phyloP scores from a whole-genome alignment of 169 alveolate genomes.

The Babesia sp. region DNA sequence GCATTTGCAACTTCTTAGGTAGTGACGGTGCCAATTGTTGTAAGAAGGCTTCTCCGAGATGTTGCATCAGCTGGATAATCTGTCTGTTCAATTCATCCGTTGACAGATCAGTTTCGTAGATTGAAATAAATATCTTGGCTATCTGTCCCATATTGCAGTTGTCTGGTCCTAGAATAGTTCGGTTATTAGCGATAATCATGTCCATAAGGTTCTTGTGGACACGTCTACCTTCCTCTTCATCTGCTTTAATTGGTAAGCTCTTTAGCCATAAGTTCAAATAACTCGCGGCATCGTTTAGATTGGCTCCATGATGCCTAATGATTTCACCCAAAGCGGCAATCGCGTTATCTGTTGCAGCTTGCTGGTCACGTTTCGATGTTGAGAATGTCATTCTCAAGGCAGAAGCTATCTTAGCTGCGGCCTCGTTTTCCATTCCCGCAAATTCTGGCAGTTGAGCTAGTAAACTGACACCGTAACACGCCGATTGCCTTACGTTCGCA shows the following conservation, averaged over 20 bases:
- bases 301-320: conserved; percentile 73
- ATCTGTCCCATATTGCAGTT: conserved; percentile 75
- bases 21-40: conserved; percentile 76
- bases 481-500: conserved; percentile 79
- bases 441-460: conserved; percentile 74
- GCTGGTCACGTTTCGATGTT: conserved; percentile 56
- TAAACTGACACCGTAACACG: conserved; percentile 80
- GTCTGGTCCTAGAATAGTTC: conserved; percentile 76
- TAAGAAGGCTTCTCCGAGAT: conserved; percentile 71
- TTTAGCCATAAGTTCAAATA: conserved; percentile 73
- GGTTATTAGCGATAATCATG: conserved; percentile 71
- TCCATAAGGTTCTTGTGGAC: conserved; percentile 82
- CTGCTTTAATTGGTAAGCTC: conserved; percentile 81
- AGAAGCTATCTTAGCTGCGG: conserved; percentile 53
- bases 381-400: conserved; percentile 39
- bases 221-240: conserved; percentile 81
- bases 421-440: conserved; percentile 69
- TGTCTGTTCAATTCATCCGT: conserved; percentile 76
- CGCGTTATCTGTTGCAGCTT: conserved; percentile 86
- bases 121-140: conserved; percentile 77
- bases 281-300: conserved; percentile 66
- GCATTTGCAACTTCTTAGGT: conserved; percentile 70
- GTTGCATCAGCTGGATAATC: conserved; percentile 71
- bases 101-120: conserved; percentile 82
- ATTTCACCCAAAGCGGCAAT: conserved; percentile 85